Evolutionary conservation across 495 filamentous ascomycete species (phyloP).

Genomic region (Collariella sp.): DNA sequence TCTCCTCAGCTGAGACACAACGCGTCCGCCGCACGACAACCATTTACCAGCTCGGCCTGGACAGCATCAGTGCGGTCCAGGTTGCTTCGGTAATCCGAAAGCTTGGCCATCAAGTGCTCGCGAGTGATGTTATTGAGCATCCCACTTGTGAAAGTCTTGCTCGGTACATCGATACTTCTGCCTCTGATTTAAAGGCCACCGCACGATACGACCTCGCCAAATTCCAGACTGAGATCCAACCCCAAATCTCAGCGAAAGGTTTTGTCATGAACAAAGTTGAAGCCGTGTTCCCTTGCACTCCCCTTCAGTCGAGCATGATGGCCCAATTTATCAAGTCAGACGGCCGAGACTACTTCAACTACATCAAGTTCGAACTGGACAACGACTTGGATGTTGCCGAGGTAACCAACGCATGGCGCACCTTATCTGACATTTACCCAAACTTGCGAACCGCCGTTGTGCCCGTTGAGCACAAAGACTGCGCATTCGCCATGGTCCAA

Average conservation of each 20-base stretch:
- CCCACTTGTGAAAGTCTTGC: slow-evolving; percentile 38
- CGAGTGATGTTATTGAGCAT: slow-evolving; percentile 61
- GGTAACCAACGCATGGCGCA: slow-evolving; percentile 50
- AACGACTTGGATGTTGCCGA: slow-evolving; percentile 1
- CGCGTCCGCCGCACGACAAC: slow-evolving; percentile 52
- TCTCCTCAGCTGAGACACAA: slow-evolving; percentile 43
- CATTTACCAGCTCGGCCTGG: slow-evolving; percentile 77
- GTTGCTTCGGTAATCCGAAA: slow-evolving; percentile 56
- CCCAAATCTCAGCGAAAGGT: slow-evolving; percentile 15
- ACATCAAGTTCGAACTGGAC: slow-evolving; percentile 38
- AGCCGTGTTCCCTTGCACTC: slow-evolving; percentile 53
- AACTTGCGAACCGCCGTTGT: slow-evolving; percentile 68
- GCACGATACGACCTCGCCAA: slow-evolving; percentile 36
- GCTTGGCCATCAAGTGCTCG: slow-evolving; percentile 45
- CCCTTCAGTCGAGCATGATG: slow-evolving; percentile 55
- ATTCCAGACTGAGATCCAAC: slow-evolving; percentile 27
- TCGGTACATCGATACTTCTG: background rate
- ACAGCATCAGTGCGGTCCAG: slow-evolving; percentile 81
- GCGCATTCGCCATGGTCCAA: slow-evolving; percentile 60
- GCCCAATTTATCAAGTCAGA: slow-evolving; percentile 49
- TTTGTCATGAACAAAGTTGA: slow-evolving; percentile 24
- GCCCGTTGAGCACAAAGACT: slow-evolving; percentile 47
- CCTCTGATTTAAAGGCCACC: background rate
- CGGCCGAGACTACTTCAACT: slow-evolving; percentile 56
- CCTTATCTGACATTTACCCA: slow-evolving; percentile 44